These are phyloP conservation scores for Kwoniella europaea DNA, from an alignment of 768 basidiomycete genomes.

Conservation along the genomic window DNA sequence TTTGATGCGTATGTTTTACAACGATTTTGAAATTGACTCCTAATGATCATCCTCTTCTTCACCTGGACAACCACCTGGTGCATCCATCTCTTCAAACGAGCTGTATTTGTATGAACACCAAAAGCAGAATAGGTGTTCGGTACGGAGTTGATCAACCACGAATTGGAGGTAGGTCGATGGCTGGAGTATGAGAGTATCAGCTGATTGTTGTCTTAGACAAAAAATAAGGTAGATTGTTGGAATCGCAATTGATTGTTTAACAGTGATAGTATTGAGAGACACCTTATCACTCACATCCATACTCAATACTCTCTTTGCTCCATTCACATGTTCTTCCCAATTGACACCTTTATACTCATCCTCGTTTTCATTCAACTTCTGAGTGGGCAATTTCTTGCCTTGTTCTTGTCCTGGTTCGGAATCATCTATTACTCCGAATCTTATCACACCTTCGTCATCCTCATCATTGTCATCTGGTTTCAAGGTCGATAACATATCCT, in stretches of 20 bases:
- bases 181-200: conserved; percentile 24
- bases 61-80: conserved; percentile 55
- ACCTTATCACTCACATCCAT: conserved; percentile 52
- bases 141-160: conserved; percentile 48
- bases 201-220: no score
- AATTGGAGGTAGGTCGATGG: conserved; percentile 46
- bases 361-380: conserved; percentile 2
- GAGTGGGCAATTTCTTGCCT: not conserved
- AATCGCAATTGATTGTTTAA: no score
- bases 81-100: conserved; percentile 54
- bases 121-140: conserved; percentile 55
- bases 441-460: conserved; percentile 25
- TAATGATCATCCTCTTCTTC: conserved; percentile 57
- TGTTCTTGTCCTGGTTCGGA: conserved; percentile 8
- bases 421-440: conserved; percentile 11
- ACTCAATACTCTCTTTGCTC: conserved; percentile 49
- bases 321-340: conserved; percentile 43
- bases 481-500: conserved; percentile 48
- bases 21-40: not conserved
- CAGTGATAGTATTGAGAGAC: not conserved
- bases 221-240: no score
- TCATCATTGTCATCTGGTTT: conserved; percentile 24
- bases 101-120: conserved; percentile 54
- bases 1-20: no score
- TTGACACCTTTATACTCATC: conserved; percentile 33